These are phyloP conservation scores for Azolla pinnata DNA, from an alignment of 75 land plant species.

Conservation along the genomic window DNA sequence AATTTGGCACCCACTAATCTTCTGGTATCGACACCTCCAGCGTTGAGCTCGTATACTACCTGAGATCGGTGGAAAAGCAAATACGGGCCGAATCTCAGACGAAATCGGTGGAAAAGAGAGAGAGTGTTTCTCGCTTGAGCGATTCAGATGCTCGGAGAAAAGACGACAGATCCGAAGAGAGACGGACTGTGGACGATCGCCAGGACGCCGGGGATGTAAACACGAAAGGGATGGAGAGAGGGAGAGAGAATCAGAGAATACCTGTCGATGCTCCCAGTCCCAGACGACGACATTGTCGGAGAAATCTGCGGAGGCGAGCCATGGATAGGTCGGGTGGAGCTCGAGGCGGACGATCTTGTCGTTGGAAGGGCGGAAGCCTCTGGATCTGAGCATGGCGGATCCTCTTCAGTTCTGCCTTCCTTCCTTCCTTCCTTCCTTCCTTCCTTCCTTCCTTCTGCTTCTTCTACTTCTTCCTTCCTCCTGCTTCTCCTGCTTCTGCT, in stretches of 20 bases:
- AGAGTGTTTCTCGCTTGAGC: no score
- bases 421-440: not conserved
- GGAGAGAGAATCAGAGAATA: conserved; percentile 12
- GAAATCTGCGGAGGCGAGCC: conserved; percentile 94
- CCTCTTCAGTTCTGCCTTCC: not conserved
- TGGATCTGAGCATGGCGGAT: conserved; percentile 56
- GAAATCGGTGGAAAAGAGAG: no score
- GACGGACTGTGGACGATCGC: no score
- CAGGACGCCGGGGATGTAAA: no score
- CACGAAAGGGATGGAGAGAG: not conserved
- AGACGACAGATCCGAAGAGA: no score
- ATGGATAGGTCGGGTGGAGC: conserved; percentile 95
- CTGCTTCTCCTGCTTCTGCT: no score
- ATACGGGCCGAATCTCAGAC: not conserved
- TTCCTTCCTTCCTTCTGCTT: conserved; percentile 1
- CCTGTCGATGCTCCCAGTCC: conserved; percentile 99
- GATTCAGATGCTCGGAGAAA: no score
- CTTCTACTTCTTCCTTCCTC: no score
- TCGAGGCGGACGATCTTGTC: conserved; percentile 88
- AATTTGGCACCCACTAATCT: conserved; percentile 92
- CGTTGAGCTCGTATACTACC: conserved; percentile 94
- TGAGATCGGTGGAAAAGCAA: conserved; percentile 17
- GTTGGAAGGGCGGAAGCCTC: conserved; percentile 83
- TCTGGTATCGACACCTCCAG: conserved; percentile 83
- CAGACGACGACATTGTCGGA: conserved; percentile 95